Conservation (phyloP, 2,329 filamentous ascomycete genomes). For the Dichotomopilus funicola region DNA sequence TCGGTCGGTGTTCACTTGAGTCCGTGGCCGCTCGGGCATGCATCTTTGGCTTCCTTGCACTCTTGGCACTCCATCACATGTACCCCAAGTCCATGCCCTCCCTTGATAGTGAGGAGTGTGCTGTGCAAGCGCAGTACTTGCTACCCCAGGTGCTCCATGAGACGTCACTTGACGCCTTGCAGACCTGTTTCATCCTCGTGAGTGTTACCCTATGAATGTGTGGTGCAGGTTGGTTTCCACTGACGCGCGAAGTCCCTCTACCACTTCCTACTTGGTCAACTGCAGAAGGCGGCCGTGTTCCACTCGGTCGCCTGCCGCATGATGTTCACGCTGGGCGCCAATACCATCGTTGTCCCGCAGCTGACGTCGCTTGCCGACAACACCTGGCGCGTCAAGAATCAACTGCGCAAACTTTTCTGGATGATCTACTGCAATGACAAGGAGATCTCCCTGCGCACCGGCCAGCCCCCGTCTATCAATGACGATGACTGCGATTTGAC, state of each 20-base stretch:
- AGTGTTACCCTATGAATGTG: not conserved
- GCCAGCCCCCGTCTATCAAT: conserved; percentile 44
- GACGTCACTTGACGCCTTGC: conserved; percentile 6
- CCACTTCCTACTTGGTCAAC: conserved; percentile 39
- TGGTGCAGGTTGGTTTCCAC: conserved; percentile 21
- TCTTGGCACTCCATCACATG: conserved; percentile 21
- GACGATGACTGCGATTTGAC: conserved; percentile 49
- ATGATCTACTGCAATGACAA: conserved; percentile 49
- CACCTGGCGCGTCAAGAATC: conserved; percentile 26
- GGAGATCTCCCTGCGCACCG: conserved; percentile 47
- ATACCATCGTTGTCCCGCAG: conserved; percentile 27
- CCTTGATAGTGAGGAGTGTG: conserved; percentile 11
- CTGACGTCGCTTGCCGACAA: conserved; percentile 6
- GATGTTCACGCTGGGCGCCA: conserved; percentile 43
- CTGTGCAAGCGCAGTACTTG: conserved; percentile 8
- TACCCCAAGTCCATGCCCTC: conserved; percentile 9
- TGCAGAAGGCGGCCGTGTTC: conserved; percentile 40
- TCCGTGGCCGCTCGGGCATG: conserved; percentile 37
- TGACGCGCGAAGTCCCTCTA: conserved; percentile 30
- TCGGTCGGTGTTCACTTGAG: conserved; percentile 19
- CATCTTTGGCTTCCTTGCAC: conserved; percentile 42
- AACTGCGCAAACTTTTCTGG: conserved; percentile 45
- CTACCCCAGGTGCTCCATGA: conserved; percentile 11
- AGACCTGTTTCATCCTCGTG: conserved; percentile 10
- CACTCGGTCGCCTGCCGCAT: conserved; percentile 41